Evolutionary conservation across 345 rosid species (phyloP).

Genomic region (Lepidium africanum): DNA sequence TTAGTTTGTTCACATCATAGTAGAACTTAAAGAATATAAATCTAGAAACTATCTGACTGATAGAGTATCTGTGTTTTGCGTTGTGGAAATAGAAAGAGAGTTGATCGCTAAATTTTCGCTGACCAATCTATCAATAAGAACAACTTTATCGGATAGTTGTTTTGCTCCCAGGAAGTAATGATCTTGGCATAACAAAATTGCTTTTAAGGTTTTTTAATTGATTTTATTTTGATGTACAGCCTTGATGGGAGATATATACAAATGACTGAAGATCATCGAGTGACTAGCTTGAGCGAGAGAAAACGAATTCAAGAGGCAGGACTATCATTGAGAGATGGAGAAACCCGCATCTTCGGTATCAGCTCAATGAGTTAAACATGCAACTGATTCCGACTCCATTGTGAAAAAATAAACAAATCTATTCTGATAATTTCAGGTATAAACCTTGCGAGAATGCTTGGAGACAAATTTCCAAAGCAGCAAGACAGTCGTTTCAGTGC

Average conservation of each 20-base stretch:
- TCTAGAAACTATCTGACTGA: neutral
- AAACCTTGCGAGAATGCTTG: constrained; percentile 94
- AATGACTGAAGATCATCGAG: constrained; percentile 91
- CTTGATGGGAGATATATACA: constrained; percentile 62
- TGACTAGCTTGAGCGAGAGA: constrained; percentile 65
- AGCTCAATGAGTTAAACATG: neutral
- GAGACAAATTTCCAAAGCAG: constrained; percentile 90
- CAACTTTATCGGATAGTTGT: neutral
- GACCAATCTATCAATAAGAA: neutral
- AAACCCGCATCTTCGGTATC: constrained; percentile 68
- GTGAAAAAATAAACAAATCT: neutral
- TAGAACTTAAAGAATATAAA: neutral
- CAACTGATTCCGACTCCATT: neutral
- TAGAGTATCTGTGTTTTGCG: neutral
- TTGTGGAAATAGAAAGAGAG: neutral
- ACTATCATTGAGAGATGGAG: constrained; percentile 69
- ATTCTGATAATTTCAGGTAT: constrained; percentile 43
- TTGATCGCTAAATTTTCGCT: neutral
- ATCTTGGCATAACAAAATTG: neutral
- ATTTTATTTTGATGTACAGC: constrained; percentile 37
- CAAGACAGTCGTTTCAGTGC: constrained; percentile 81
- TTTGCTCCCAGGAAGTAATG: neutral
- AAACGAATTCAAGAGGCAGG: constrained; percentile 57
- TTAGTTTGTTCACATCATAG: neutral
- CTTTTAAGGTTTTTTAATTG: neutral